These are phyloP conservation scores for Hyaloperonospora brassicae DNA, from an alignment of 352 stramenopile genomes.

Conservation along the genomic window DNA sequence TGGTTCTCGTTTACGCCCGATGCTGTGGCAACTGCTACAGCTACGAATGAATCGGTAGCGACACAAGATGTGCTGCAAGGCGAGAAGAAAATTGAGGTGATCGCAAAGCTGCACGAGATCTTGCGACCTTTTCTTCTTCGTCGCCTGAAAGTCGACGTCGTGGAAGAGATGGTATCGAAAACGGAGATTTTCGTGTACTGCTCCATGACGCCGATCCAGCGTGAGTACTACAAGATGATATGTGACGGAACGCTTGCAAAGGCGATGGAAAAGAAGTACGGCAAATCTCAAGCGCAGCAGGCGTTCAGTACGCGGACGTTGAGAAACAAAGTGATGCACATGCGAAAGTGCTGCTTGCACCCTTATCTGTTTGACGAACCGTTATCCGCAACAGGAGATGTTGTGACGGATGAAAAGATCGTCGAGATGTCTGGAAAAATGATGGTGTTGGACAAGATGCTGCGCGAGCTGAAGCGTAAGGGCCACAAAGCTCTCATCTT, in stretches of 20 bases:
- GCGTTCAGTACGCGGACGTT: conserved; percentile 48
- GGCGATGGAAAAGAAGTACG: conserved; percentile 79
- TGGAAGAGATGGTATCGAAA: conserved; percentile 92
- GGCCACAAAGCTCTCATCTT: conserved; percentile 98
- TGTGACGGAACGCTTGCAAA: conserved; percentile 81
- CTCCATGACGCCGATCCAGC: conserved; percentile 90
- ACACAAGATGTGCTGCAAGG: conserved; percentile 85
- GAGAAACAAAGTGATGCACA: conserved; percentile 71
- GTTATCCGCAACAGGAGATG: conserved; percentile 38
- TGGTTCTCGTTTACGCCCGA: conserved; percentile 98
- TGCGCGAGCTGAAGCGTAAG: conserved; percentile 90
- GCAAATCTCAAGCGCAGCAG: conserved; percentile 38
- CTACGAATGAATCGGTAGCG: conserved; percentile 62
- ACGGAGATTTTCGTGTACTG: conserved; percentile 97
- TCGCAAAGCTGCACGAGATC: conserved; percentile 96
- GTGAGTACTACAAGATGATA: conserved; percentile 93
- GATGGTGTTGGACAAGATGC: conserved; percentile 96
- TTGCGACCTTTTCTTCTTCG: conserved; percentile 94
- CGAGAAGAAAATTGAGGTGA: conserved; percentile 88
- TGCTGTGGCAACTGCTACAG: conserved; percentile 20
- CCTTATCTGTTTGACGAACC: conserved; percentile 86
- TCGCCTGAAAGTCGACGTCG: conserved; percentile 92
- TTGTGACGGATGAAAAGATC: conserved; percentile 82
- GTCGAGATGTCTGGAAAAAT: conserved; percentile 95
- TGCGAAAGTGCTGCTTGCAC: conserved; percentile 86